Base-by-base conservation (phyloP, 1,284 basidiomycete species). In the Cutaneotrichosporon curvatum region DNA sequence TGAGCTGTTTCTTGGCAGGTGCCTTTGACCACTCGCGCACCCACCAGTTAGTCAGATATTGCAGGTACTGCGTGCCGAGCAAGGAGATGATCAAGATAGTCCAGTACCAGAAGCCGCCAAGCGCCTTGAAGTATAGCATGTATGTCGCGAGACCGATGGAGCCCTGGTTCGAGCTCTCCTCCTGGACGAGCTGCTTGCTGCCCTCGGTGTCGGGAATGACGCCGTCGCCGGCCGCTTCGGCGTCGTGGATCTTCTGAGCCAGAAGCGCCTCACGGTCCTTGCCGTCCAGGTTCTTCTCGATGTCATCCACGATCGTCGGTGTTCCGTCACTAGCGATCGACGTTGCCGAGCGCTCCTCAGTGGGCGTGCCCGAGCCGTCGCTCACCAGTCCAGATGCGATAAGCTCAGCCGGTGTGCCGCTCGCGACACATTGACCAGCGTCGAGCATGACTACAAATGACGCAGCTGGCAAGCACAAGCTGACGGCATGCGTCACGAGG, bases 231-330 rank as follows among this genome's bases (percentile, higher is more conserved):
- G 60, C 58, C 28, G 62, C 57, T 22, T 62, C 56, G 4, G 53
- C 58, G 15, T 65, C 61, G 10, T 53, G 46, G 36, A 57, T 50
- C 48, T 70, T 67, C 30, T 59, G 46, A 3, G 55, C 48, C 22
- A 66, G 44, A 45, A 79, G 80, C 0, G 80, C 79, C 43, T 81
- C 79, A 47, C 82, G 81, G 48, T 89, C 84, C 55, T 84, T 83
- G 47, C 84, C 81, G 28, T 68, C 66, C 10, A 71, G 53, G 15
- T 63, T 52, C 5, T 60, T 61, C 39, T 68, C 68, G 25, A 63
- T 60, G 21, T 51, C 54, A 3, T 35, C 33, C 16, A 41, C 46
- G 25, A 22, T 14, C 14, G 8, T 34, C 9, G 9, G 4, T 12
- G 11, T 39, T 41, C 19, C 19, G 14, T 25, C 37, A 5, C 37